Percentiles rank a stretch among this genome's conserved stretches.
Conservation (phyloP, 441 rosid species). For the Pelargonium australe region DNA sequence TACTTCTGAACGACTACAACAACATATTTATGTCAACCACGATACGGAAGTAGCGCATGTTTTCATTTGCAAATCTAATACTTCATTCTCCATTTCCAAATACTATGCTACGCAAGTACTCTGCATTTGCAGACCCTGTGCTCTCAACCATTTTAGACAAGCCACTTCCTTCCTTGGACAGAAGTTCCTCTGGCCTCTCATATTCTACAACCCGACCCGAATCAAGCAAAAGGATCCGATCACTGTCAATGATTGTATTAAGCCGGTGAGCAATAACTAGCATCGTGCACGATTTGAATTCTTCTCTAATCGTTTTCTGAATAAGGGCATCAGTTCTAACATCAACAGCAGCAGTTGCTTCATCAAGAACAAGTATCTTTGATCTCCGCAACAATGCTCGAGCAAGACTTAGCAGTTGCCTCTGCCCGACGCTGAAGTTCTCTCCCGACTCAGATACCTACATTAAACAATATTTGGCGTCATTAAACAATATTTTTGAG, state of each 20-base stretch:
- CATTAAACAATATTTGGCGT: too few species aligned
- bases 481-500: too few species aligned
- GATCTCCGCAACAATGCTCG: slow-evolving; percentile 86
- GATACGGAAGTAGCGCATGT: too few species aligned
- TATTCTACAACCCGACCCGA: slow-evolving; percentile 89
- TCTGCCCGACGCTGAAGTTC: slow-evolving; percentile 90
- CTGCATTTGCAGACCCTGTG: slow-evolving; percentile 85
- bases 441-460: slow-evolving; percentile 83
- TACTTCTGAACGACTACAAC: too few species aligned
- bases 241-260: slow-evolving; percentile 87
- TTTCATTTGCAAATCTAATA: too few species aligned
- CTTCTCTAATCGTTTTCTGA: slow-evolving; percentile 90
- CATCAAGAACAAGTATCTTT: slow-evolving; percentile 96
- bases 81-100: slow-evolving; percentile 26
- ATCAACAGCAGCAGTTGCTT: slow-evolving; percentile 96
- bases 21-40: too few species aligned
- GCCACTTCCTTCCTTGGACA: slow-evolving; percentile 55
- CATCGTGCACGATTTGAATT: slow-evolving; percentile 92
- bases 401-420: slow-evolving; percentile 87
- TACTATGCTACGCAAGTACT: slow-evolving; percentile 67
- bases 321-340: slow-evolving; percentile 92
- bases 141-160: slow-evolving; percentile 92
- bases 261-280: slow-evolving; percentile 87
- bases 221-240: slow-evolving; percentile 72
- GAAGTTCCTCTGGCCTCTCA: slow-evolving; percentile 56